Evolutionary conservation across 179 eudicot genomes (phyloP), one percentile per base, ranked within the genome.

Genomic region (Pouteria campechiana): DNA sequence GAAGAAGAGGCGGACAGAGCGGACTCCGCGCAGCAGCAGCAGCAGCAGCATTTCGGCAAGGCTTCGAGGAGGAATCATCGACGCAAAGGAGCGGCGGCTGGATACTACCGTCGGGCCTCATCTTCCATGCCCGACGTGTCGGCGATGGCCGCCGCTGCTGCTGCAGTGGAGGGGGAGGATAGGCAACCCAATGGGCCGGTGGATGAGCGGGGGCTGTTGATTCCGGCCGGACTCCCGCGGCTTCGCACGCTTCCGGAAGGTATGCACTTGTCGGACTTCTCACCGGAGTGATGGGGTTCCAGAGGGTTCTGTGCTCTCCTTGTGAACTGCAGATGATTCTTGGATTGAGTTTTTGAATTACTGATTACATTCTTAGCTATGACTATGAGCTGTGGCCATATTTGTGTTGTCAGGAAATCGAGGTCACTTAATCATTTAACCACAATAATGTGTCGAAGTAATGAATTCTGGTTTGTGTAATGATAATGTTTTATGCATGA

Each of bases 171-270:
- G 10, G 67, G 52, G 10, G 81, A 49, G 27, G 88, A 60, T 31
- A 65, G 54, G 78, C 40, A 67, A 50, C n/a, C n/a, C n/a, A 78
- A 70, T 35, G 79, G 78, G 25, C 62, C 64, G 17, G 42, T 68
- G 31, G n/a, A n/a, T n/a, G n/a, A n/a, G n/a, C 58, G 42, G 17
- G 71, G 64, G 15, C 82, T 72, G 24, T 73, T 58, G 17, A 67
- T 86, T 62, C 96, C 96, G 33, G 67, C 52, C 1, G 90, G 84
- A 0, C 73, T 90, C 73, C 84, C 94, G 21, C 68, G 84, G 68
- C 82, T 90, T 7, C 81, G 71, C 11, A 74, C 79, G 17, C 70
- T 81, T 29, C 46, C 71, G 13, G 82, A 79, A 79, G 98, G 98
- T 88, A 75, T 52, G 39, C 27, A 4, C 14, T 9, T 27, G 9